Conservation (phyloP, 768 basidiomycete genomes). For the Sistotremastrum niveocremeum region DNA sequence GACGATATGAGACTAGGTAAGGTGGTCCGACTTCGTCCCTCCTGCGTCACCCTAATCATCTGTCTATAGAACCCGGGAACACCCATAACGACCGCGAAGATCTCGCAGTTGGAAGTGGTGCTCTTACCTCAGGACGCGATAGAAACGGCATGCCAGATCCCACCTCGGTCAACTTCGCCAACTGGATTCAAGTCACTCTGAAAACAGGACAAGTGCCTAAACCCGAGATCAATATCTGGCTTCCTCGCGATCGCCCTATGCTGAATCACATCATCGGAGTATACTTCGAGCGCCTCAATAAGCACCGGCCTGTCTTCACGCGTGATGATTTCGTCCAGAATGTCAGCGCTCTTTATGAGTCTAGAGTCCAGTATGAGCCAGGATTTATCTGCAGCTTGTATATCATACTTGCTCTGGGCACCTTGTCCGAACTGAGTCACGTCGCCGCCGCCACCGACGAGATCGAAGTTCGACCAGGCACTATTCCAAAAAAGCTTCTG, state of each 20-base stretch:
- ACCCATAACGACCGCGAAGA: constrained; percentile 48
- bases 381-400: constrained; percentile 72
- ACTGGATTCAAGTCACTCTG: constrained; percentile 47
- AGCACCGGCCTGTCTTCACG: constrained; percentile 65
- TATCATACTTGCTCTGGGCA: constrained; percentile 66
- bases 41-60: too few relatives aligned
- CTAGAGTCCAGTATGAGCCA: constrained; percentile 45
- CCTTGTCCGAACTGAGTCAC: constrained; percentile 70
- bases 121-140: constrained; percentile 57
- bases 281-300: constrained; percentile 67
- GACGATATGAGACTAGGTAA: constrained; percentile 41
- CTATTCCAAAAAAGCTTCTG: constrained; percentile 46
- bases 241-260: constrained; percentile 66
- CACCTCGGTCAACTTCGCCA: constrained; percentile 42
- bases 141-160: constrained; percentile 39
- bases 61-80: constrained; percentile 7
- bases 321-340: constrained; percentile 54
- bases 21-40: background rate
- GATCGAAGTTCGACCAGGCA: constrained; percentile 23
- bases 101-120: constrained; percentile 61
- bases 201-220: constrained; percentile 27
- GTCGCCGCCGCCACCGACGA: constrained; percentile 42
- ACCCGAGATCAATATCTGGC: constrained; percentile 41
- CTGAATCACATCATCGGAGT: constrained; percentile 47
- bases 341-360: constrained; percentile 49